These are phyloP conservation scores for Thielaviopsis musarum DNA, from an alignment of 2,329 filamentous ascomycete species.

Conservation along the genomic window DNA sequence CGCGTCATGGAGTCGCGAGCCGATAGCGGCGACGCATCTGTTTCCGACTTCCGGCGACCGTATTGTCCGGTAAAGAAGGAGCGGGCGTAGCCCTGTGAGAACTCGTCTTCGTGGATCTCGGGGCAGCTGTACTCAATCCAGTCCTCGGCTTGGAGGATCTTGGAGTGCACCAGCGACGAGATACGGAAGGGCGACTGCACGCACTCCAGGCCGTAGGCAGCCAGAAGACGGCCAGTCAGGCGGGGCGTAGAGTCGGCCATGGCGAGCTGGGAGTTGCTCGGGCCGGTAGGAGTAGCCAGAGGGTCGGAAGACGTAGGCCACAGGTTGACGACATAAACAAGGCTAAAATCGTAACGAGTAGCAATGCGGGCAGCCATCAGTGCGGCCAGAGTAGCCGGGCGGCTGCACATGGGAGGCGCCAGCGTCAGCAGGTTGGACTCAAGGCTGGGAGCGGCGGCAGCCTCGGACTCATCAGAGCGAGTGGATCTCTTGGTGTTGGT, in stretches of 20 bases:
- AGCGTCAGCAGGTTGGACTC: slow-evolving; percentile 25
- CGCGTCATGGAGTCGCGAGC: neutral
- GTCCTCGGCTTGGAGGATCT: slow-evolving; percentile 29
- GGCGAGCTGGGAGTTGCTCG: neutral
- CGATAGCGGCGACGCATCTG: slow-evolving; percentile 11
- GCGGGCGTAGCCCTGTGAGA: slow-evolving; percentile 34
- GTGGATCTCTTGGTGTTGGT: slow-evolving; percentile 2
- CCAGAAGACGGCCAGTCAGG: slow-evolving; percentile 34
- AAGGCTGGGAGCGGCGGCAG: slow-evolving; percentile 12
- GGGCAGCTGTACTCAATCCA: slow-evolving; percentile 37
- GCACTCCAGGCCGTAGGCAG: slow-evolving; percentile 35
- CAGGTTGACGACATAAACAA: slow-evolving; percentile 41
- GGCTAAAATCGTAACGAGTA: slow-evolving; percentile 37
- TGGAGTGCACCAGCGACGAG: slow-evolving; percentile 30
- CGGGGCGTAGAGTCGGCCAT: slow-evolving; percentile 13
- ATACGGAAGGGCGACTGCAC: slow-evolving; percentile 36
- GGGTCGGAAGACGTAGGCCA: slow-evolving; percentile 27
- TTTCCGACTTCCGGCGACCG: slow-evolving; percentile 14
- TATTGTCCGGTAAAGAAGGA: slow-evolving; percentile 32
- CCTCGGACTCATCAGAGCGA: neutral
- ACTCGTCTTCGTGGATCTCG: slow-evolving; percentile 25
- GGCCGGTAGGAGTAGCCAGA: slow-evolving; percentile 4
- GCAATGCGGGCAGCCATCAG: slow-evolving; percentile 39
- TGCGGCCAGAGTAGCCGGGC: slow-evolving; percentile 31
- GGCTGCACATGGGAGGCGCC: slow-evolving; percentile 27